phyloP scores from a whole-genome alignment of 2,329 filamentous ascomycete genomes.

The Neophaeococcomyces aloes region DNA sequence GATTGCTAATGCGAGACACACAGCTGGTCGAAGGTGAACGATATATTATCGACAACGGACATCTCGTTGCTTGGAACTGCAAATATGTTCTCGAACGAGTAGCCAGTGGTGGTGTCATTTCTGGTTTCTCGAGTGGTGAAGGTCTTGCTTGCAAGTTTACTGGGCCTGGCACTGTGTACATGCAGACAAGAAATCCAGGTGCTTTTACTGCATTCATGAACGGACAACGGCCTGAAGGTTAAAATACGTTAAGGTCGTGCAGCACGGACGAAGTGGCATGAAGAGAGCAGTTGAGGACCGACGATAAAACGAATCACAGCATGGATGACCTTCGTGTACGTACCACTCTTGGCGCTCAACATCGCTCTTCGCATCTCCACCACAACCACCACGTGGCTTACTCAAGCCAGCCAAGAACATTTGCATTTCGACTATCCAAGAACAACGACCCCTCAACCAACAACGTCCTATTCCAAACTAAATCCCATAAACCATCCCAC shows the following conservation, averaged over 20 bases:
- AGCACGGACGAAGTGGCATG: no score
- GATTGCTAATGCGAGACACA: not conserved
- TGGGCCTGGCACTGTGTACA: constrained; percentile 76
- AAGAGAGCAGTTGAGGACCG: no score
- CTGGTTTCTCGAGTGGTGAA: constrained; percentile 68
- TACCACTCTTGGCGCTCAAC: not conserved
- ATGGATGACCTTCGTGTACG: no score
- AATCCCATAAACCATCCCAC: no score
- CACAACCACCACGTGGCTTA: not conserved
- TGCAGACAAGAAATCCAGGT: constrained; percentile 81
- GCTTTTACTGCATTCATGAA: constrained; percentile 47
- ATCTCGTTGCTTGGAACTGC: constrained; percentile 93
- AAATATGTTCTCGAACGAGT: constrained; percentile 87
- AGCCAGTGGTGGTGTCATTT: constrained; percentile 84
- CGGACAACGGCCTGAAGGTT: constrained; percentile 7
- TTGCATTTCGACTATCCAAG: not conserved
- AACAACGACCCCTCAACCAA: not conserved
- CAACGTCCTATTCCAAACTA: not conserved
- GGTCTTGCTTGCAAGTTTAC: constrained; percentile 92
- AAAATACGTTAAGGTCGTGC: no score
- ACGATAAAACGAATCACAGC: no score
- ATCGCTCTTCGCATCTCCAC: not conserved
- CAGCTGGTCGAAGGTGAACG: constrained; percentile 56
- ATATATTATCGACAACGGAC: constrained; percentile 87
- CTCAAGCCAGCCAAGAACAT: no score